Evolutionary conservation across 1,284 basidiomycete species (phyloP).

Genomic region (Marasmius tenuissimus): DNA sequence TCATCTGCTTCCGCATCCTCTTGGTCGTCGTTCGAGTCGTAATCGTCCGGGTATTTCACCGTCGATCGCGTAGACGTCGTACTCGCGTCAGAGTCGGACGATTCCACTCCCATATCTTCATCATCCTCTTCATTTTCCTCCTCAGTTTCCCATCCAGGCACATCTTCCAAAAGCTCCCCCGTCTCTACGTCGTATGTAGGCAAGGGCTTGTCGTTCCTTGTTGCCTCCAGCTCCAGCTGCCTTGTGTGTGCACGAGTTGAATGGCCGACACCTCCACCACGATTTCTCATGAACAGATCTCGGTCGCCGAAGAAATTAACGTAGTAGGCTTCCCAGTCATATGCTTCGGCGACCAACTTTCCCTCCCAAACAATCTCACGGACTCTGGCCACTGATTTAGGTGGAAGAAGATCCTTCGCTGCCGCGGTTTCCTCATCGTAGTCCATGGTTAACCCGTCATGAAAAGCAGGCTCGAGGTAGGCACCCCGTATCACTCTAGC

Average conservation of each 20-base stretch:
- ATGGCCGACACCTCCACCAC: constrained; percentile 10
- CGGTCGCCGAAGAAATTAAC: constrained; percentile 19
- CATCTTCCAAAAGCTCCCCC: background rate
- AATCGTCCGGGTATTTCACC: too few relatives aligned
- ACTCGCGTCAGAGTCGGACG: background rate
- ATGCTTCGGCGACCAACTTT: constrained; percentile 8
- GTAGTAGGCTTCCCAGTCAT: constrained; percentile 24
- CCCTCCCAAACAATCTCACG: constrained; percentile 5
- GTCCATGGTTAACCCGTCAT: constrained; percentile 3
- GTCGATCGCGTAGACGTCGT: too few relatives aligned
- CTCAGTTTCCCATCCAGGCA: background rate
- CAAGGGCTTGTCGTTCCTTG: background rate
- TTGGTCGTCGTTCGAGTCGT: too few relatives aligned
- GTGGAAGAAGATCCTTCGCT: constrained; percentile 5
- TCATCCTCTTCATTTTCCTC: background rate
- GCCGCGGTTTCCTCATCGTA: background rate
- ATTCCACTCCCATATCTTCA: background rate
- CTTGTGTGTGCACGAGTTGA: background rate
- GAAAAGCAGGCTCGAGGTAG: constrained; percentile 30
- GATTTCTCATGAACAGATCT: constrained; percentile 12
- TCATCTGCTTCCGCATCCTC: too few relatives aligned
- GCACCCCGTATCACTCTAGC: constrained; percentile 23
- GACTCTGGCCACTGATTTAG: constrained; percentile 5
- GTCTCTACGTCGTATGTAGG: background rate
- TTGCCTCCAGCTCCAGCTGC: background rate